Evolutionary conservation across 768 basidiomycete genomes (phyloP).

Genomic region (Lactarius akahatsu): DNA sequence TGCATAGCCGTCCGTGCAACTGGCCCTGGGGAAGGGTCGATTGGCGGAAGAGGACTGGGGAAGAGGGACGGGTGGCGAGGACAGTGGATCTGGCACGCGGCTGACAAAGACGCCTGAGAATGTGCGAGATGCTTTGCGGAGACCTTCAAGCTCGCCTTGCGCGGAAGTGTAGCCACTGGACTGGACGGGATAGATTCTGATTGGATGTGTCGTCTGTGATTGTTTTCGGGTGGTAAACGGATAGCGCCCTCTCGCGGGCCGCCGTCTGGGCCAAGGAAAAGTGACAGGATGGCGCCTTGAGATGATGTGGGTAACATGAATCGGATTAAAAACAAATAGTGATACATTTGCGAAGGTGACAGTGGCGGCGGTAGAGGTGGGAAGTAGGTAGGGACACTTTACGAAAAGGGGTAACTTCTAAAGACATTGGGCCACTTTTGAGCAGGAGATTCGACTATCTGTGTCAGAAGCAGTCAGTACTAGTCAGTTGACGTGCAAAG

Average conservation of each 20-base stretch:
- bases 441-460: slow-evolving; percentile 75
- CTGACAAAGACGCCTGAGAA: slow-evolving; percentile 61
- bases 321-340: no score
- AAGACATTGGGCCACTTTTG: slow-evolving; percentile 81
- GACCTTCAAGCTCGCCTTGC: slow-evolving; percentile 24
- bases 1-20: slow-evolving; percentile 69
- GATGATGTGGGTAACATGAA: not conserved
- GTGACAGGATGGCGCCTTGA: slow-evolving; percentile 76
- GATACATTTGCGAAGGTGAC: slow-evolving; percentile 69
- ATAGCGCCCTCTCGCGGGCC: slow-evolving; percentile 69
- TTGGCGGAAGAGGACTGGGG: slow-evolving; percentile 43
- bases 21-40: slow-evolving; percentile 52
- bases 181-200: slow-evolving; percentile 51
- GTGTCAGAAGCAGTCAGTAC: slow-evolving; percentile 28
- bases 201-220: slow-evolving; percentile 38
- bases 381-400: no score
- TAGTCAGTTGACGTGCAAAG: slow-evolving; percentile 17
- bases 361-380: slow-evolving; percentile 72
- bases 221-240: slow-evolving; percentile 79
- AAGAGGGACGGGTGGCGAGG: slow-evolving; percentile 39
- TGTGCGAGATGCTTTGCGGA: slow-evolving; percentile 44
- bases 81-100: slow-evolving; percentile 44
- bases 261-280: slow-evolving; percentile 91
- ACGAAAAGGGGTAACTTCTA: slow-evolving; percentile 62
- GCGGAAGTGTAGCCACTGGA: slow-evolving; percentile 38